Conservation (phyloP, 371 early-diverging fungal species). For the Mortierella sp. region DNA sequence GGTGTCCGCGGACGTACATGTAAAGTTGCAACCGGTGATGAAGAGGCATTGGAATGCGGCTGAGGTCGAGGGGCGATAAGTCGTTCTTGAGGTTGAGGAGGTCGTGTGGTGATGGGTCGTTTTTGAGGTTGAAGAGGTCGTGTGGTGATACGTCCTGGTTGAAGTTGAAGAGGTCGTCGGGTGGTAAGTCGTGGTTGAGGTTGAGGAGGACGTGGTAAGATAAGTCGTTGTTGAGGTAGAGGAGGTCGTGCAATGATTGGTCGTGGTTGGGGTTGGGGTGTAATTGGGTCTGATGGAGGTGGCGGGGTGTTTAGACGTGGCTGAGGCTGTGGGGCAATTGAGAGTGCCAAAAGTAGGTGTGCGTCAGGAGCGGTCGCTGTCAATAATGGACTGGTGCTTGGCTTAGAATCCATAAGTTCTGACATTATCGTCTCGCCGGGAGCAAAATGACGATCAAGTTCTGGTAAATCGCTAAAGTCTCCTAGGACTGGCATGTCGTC, state of each 20-base stretch:
- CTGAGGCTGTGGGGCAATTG: background rate
- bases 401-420: background rate
- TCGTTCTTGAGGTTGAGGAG: too few species aligned
- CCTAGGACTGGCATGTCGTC: constrained; percentile 2
- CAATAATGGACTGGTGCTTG: background rate
- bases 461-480: background rate
- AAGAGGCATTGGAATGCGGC: background rate
- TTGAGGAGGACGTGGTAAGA: too few species aligned
- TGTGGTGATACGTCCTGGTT: too few species aligned
- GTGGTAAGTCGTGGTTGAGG: background rate
- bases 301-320: background rate
- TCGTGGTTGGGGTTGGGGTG: background rate
- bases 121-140: too few species aligned
- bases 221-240: background rate
- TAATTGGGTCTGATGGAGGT: background rate
- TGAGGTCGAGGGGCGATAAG: too few species aligned
- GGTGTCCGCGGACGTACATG: too few species aligned
- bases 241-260: background rate
- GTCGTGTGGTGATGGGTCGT: too few species aligned
- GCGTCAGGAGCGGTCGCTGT: background rate
- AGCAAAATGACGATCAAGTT: background rate
- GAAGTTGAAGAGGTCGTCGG: background rate
- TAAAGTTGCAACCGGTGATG: background rate
- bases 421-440: background rate
- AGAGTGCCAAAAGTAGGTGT: background rate